A percentile compares a stretch with the other conserved stretches of the same genome.
phyloP scores from a whole-genome alignment of 257 asterid species.

The Jacaranda mimosifolia region DNA sequence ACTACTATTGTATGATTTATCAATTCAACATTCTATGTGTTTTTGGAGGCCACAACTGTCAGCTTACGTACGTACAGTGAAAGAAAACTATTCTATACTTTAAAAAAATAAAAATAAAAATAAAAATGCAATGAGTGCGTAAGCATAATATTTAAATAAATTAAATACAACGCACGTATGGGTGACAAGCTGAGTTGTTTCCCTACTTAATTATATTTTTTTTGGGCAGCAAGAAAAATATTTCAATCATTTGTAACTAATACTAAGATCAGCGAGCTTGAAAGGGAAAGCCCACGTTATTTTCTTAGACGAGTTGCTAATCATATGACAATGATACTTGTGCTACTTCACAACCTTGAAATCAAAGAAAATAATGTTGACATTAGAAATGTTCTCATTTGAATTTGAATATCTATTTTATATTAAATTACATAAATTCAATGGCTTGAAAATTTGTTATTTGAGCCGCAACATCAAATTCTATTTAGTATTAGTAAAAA shows the following conservation, averaged over 20 bases:
- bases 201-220: slow-evolving; percentile 12
- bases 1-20: slow-evolving; percentile 3
- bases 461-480: too few relatives aligned
- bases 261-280: background rate
- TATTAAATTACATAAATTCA: too few relatives aligned
- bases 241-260: background rate
- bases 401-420: background rate
- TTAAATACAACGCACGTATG: background rate
- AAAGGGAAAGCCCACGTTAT: background rate
- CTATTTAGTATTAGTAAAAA: too few relatives aligned
- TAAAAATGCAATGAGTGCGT: background rate
- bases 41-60: background rate
- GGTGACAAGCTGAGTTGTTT: slow-evolving; percentile 8
- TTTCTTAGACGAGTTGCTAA: background rate
- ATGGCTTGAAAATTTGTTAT: too few relatives aligned
- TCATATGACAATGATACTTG: background rate
- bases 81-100: slow-evolving; percentile 16
- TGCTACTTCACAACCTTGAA: background rate
- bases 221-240: background rate
- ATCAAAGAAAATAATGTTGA: background rate
- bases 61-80: background rate
- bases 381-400: background rate
- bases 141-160: slow-evolving; percentile 6
- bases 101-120: background rate
- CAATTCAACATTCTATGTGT: slow-evolving; percentile 12